Conservation (phyloP, 495 filamentous ascomycete genomes). For the Neurospora intermedia region DNA sequence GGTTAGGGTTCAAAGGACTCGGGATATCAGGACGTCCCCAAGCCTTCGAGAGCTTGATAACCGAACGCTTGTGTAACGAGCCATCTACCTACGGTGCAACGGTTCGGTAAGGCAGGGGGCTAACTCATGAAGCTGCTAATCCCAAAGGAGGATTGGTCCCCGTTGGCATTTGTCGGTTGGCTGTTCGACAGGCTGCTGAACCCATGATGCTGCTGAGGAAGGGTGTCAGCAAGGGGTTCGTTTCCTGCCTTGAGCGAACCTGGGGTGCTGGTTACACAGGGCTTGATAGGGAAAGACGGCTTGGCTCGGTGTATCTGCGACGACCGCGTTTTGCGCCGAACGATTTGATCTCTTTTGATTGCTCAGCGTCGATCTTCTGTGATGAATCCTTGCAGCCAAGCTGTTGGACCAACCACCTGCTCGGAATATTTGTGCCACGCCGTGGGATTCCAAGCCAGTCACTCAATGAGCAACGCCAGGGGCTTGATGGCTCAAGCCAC, state of each 20-base stretch:
- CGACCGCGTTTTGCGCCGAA: conserved; percentile 5
- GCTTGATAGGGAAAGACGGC: background rate
- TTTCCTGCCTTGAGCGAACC: background rate
- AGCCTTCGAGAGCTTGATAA: background rate
- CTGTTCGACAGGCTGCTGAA: background rate
- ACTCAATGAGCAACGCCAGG: background rate
- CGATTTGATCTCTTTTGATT: conserved; percentile 13
- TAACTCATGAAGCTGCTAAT: background rate
- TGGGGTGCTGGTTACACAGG: background rate
- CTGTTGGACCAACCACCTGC: background rate
- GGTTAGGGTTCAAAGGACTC: background rate
- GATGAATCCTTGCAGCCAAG: conserved; percentile 7
- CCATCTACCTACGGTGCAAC: background rate
- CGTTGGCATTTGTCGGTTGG: background rate
- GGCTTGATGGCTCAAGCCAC: background rate
- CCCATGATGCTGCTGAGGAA: background rate
- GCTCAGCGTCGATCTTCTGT: conserved; percentile 6
- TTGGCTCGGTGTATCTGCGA: conserved; percentile 1
- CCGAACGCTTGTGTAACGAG: background rate
- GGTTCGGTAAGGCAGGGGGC: background rate
- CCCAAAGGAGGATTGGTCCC: background rate
- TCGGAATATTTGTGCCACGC: background rate
- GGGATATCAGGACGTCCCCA: background rate
- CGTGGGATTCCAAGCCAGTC: background rate
- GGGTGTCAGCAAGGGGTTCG: background rate